Base-by-base conservation (phyloP, 768 basidiomycete species). In the Trametes cubensis region DNA sequence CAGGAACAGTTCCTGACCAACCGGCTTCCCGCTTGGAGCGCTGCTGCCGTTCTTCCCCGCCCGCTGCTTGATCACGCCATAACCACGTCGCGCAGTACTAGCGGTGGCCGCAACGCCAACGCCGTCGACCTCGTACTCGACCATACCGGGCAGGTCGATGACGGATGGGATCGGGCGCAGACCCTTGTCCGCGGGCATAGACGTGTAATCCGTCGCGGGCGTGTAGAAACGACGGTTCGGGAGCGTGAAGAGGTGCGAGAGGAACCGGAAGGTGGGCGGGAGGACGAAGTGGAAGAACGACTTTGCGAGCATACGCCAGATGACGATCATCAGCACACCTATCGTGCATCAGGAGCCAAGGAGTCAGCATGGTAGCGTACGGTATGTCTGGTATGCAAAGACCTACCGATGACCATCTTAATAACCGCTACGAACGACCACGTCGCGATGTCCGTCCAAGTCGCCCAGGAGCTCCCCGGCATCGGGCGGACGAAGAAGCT, bases 251-350 rank as follows among this genome's bases (percentile, higher is more conserved):
- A 84, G 79, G 28, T 80, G 82, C 8, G 90, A 81, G 62, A 92
- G 78, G 47, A 85, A 76, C 60, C 95, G 89, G 81, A 94, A 97
- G 18, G 86, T 79, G 0, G 94, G 92, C 0, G 95, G 95, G 0
- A 98, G 84, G 47, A 89, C 75, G 7, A 85, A 69, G 67, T 93
- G 90, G 20, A 94, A 74, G 2, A 83, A 71, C 0, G 86, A 84
- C 74, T 98, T 98, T 10, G 92, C 92, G 42, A 92, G 67, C 46
- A 98, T 78, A 44, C 96, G 89, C 95, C 95, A 98, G 0, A 80
- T 74, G 70, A 98, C 92, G 72, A 98, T 93, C 18, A 83, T 72
- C 7, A 88, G 69, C 60, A 98, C 82, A 21, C 95, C 95, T 86
- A 71, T 5, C 7, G 2, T 14, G 34, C 14, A 18, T 46, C 2